Conservation (phyloP, 2,329 filamentous ascomycete genomes). For the Aspergillus hortae region DNA sequence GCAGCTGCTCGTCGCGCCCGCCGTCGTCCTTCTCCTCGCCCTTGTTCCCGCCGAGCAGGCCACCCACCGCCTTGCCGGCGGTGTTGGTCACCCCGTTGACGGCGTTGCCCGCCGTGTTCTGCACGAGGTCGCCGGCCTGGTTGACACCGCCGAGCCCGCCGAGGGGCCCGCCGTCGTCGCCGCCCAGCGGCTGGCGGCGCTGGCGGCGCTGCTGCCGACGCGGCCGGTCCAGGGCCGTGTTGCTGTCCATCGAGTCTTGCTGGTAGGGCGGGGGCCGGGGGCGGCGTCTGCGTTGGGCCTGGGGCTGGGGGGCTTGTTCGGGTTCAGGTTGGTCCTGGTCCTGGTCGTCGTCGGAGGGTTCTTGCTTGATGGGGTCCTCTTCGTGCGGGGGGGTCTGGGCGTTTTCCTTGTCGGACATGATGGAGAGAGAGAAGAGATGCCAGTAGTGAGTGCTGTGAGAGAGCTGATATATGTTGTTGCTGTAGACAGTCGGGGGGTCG, state of each 20-base stretch:
- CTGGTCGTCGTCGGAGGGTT: slow-evolving; percentile 37
- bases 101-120: slow-evolving; percentile 46
- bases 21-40: slow-evolving; percentile 39
- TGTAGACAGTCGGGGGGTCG: no score
- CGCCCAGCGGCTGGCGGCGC: slow-evolving; percentile 44
- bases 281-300: slow-evolving; percentile 33
- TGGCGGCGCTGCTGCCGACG: slow-evolving; percentile 53
- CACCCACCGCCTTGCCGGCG: slow-evolving; percentile 43
- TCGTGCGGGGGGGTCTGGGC: slow-evolving; percentile 9
- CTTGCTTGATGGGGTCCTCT: slow-evolving; percentile 17
- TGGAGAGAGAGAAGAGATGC: slow-evolving; percentile 4
- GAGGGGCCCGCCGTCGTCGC: slow-evolving; percentile 37
- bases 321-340: slow-evolving; percentile 22
- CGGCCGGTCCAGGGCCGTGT: slow-evolving; percentile 45
- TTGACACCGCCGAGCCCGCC: slow-evolving; percentile 54
- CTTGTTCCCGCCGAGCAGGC: slow-evolving; percentile 26
- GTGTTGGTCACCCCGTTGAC: slow-evolving; percentile 37
- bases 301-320: slow-evolving; percentile 40
- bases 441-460: no score
- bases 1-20: slow-evolving; percentile 38
- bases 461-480: no score
- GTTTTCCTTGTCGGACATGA: slow-evolving; percentile 26
- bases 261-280: slow-evolving; percentile 31
- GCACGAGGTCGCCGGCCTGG: slow-evolving; percentile 56
- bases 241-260: slow-evolving; percentile 48